These are phyloP conservation scores for Lentinus polychrous DNA, from an alignment of 1,284 basidiomycete genomes.

Conservation along the genomic window DNA sequence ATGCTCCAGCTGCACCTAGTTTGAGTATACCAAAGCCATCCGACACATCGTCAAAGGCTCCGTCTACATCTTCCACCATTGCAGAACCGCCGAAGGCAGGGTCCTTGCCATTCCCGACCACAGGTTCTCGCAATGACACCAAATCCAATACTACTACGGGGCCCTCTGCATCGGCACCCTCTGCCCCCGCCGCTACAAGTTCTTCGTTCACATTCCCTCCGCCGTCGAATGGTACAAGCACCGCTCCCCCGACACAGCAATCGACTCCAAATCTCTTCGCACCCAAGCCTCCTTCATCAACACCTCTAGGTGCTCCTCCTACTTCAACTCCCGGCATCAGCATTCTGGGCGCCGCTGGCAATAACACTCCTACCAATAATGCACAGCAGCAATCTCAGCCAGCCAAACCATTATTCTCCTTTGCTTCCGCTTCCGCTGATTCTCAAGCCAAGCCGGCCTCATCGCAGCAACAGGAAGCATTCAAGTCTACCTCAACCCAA, in stretches of 20 bases:
- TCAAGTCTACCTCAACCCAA: slow-evolving; percentile 6
- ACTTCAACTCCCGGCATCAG: background rate
- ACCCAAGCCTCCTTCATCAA: background rate
- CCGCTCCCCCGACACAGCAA: background rate
- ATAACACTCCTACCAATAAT: background rate
- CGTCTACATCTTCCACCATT: too few relatives aligned
- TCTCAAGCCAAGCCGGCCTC: background rate
- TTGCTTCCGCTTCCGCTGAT: slow-evolving; percentile 10
- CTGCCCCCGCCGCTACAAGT: background rate
- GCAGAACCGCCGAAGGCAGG: too few relatives aligned
- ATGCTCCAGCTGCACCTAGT: too few relatives aligned
- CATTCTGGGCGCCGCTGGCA: slow-evolving; percentile 1
- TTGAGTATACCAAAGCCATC: background rate
- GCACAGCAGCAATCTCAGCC: slow-evolving; percentile 4
- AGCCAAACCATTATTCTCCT: slow-evolving; percentile 12
- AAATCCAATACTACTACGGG: background rate
- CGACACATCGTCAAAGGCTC: background rate
- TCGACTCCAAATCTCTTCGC: background rate
- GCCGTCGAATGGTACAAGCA: background rate
- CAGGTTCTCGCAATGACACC: background rate
- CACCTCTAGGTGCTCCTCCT: background rate
- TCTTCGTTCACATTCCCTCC: background rate
- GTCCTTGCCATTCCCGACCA: background rate
- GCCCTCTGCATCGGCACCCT: background rate
- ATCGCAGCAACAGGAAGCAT: slow-evolving; percentile 1